Conservation (phyloP, 2,329 filamentous ascomycete species). For the Cladosporium sp. region DNA sequence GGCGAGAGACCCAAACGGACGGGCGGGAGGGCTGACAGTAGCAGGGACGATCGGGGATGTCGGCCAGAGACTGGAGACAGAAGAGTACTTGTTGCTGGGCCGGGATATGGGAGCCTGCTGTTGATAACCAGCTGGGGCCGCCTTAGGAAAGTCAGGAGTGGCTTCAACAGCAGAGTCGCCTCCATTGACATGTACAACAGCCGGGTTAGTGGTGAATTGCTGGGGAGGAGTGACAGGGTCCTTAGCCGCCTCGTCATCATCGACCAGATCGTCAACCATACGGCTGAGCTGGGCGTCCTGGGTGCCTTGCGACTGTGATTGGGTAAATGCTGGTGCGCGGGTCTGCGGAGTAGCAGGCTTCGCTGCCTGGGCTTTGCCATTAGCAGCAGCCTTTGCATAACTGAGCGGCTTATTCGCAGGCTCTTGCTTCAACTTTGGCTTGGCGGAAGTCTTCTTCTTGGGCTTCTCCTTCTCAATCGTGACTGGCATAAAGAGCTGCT, state of each 20-base stretch:
- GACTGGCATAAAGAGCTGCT: constrained; percentile 24
- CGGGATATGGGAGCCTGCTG: constrained; percentile 11
- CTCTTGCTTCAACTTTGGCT: constrained; percentile 10
- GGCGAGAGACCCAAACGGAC: constrained; percentile 26
- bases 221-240: constrained; percentile 44
- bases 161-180: constrained; percentile 30
- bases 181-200: constrained; percentile 33
- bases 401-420: constrained; percentile 25
- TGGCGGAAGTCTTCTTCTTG: neutral
- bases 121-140: constrained; percentile 13
- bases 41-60: constrained; percentile 11
- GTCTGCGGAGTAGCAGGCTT: constrained; percentile 12
- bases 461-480: constrained; percentile 44
- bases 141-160: constrained; percentile 34
- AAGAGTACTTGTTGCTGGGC: constrained; percentile 13
- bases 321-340: constrained; percentile 15
- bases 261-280: constrained; percentile 56
- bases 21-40: constrained; percentile 24
- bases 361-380: constrained; percentile 5
- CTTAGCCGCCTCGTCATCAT: constrained; percentile 41
- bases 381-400: constrained; percentile 25
- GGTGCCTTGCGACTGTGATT: constrained; percentile 15
- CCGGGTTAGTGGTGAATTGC: constrained; percentile 27
- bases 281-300: constrained; percentile 48
- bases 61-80: constrained; percentile 29